Conservation (phyloP, 345 rosid species). For the Durio zibethinus region DNA sequence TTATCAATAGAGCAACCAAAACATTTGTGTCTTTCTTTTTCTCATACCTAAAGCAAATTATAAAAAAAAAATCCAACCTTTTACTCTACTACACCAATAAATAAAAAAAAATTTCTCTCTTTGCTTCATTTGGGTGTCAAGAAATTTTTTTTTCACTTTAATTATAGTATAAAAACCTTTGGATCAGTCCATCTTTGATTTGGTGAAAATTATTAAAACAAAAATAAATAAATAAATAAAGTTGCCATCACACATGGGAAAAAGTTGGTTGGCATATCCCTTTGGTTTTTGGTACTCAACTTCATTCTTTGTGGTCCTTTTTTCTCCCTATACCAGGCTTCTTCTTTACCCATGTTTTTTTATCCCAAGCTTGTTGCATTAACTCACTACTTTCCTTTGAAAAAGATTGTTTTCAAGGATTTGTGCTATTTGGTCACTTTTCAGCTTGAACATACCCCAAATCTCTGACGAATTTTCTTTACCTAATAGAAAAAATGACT, state of each 20-base stretch:
- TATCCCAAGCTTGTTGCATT: conserved; percentile 15
- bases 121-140: neutral
- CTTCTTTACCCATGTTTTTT: neutral
- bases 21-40: neutral
- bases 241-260: neutral
- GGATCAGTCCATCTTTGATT: neutral
- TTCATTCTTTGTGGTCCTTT: no score
- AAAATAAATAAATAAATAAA: neutral
- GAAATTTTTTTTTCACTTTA: neutral
- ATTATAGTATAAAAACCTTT: neutral
- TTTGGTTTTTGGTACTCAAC: conserved; percentile 1
- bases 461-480: conserved; percentile 5
- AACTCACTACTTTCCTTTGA: neutral
- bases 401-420: neutral
- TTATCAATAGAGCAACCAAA: neutral
- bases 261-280: conserved; percentile 9
- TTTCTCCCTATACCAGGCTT: neutral
- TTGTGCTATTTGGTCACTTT: neutral
- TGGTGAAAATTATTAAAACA: neutral
- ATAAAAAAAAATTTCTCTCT: neutral
- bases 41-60: neutral
- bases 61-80: neutral
- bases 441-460: neutral
- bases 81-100: neutral
- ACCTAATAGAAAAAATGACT: conserved; percentile 3